Base-by-base conservation (phyloP, 1,139 yeast genomes). In the Candida tunisiensis region DNA sequence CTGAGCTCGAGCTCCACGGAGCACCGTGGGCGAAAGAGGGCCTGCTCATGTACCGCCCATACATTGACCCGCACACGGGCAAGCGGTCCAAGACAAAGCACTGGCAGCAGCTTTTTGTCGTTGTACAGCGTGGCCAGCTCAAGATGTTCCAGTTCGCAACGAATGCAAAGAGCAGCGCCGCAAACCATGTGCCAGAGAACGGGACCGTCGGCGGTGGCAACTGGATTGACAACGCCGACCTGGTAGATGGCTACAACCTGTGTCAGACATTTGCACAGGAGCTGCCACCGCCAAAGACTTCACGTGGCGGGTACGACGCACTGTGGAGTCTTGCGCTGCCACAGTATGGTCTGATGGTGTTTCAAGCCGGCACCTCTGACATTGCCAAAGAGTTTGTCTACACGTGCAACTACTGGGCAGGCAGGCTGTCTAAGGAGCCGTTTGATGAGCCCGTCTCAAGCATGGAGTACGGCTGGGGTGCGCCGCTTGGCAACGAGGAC, bases 371-470 rank as follows among this genome's bases (percentile, higher is more conserved):
- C 11, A 71, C 82, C 11, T 49, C 55, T 24, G 78, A 72, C 38
- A 65, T 69, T 35, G 88, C 93, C 1, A 57, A 61, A 27, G 80
- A 72, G 43, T 80, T 70, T 46, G 69, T 78, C 19, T 68, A 74
- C 39, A 66, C 88, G 2, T 74, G 92, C 51, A 82, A 82, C 50
- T 82, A 79, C 48, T 82, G 94, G 94, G 82, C 93, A 2, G 75
- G 91, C 3, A 64, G 88, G 38, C 68, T 75, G 21, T 74, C 92
- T 9, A 75, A 83, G 11, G 73, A 78, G 19, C 93, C 93, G 2
- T 48, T 62, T 3, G 52, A 58, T 14, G 72, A 65, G 32, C 53
- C 79, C 32, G 68, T 79, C 8, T 66, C 83, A 2, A 75, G 78
- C 25, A 65, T 71, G 25, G 93, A 82, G 42, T 80, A 72, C 45